These are phyloP conservation scores for Tripidium arundinaceum DNA, from an alignment of 202 grass and related monocot genomes.

Conservation along the genomic window DNA sequence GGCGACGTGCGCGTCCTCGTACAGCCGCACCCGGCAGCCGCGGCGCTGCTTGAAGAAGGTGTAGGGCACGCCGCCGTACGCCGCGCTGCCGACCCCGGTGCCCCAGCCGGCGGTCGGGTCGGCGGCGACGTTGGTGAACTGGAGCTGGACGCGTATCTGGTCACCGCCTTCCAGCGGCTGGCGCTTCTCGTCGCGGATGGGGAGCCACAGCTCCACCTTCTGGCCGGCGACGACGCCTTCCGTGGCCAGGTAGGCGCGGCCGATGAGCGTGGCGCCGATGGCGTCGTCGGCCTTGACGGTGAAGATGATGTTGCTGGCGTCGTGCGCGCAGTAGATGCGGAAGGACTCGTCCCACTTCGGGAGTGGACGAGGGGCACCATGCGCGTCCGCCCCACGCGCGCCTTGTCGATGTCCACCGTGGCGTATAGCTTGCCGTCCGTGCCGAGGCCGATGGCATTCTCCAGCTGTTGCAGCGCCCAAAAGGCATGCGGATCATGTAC, in stretches of 20 bases:
- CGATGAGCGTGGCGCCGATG: constrained; percentile 60
- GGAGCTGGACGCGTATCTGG: constrained; percentile 58
- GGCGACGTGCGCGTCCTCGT: constrained; percentile 68
- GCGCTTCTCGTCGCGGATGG: constrained; percentile 44
- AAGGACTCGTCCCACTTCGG: constrained; percentile 68
- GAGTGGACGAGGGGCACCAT: background rate
- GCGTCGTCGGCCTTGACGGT: constrained; percentile 62
- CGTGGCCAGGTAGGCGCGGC: constrained; percentile 69
- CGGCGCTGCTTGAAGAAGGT: constrained; percentile 58
- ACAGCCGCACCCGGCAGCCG: constrained; percentile 61
- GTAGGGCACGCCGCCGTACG: constrained; percentile 46
- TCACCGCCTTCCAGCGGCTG: constrained; percentile 45
- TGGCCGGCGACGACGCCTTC: background rate
- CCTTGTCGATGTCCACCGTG: constrained; percentile 84
- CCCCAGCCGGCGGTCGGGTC: constrained; percentile 51
- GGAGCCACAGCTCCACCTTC: constrained; percentile 49
- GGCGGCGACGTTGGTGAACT: constrained; percentile 37
- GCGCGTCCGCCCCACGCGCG: constrained; percentile 60
- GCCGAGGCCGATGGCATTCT: constrained; percentile 34
- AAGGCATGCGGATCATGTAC: no score
- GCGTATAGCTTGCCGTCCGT: constrained; percentile 49
- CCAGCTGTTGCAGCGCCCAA: background rate
- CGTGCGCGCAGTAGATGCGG: constrained; percentile 82
- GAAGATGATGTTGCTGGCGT: constrained; percentile 65
- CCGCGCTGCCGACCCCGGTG: constrained; percentile 29